These are phyloP conservation scores for Ophidiomyces ophidiicola DNA, from an alignment of 2,329 filamentous ascomycete species.

Conservation along the genomic window DNA sequence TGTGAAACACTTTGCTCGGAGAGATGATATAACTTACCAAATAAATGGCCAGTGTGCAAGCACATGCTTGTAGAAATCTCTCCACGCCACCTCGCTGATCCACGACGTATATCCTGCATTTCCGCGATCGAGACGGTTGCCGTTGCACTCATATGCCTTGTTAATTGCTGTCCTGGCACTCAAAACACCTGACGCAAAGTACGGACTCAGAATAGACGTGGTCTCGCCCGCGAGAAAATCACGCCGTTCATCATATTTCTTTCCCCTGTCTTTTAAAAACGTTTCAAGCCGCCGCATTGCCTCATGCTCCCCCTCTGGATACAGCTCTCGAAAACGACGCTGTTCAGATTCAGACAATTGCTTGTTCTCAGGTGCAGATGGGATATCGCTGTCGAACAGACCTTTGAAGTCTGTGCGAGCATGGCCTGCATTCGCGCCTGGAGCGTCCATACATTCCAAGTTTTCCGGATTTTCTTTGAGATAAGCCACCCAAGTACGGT, in stretches of 20 bases:
- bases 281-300: slow-evolving; percentile 50
- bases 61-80: slow-evolving; percentile 81
- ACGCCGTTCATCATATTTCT: slow-evolving; percentile 49
- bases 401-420: slow-evolving; percentile 39
- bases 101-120: slow-evolving; percentile 55
- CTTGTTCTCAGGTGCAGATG: slow-evolving; percentile 52
- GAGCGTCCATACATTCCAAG: slow-evolving; percentile 49
- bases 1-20: neutral
- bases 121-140: slow-evolving; percentile 51
- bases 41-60: slow-evolving; percentile 70
- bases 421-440: slow-evolving; percentile 42
- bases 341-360: slow-evolving; percentile 47
- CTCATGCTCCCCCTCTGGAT: slow-evolving; percentile 66
- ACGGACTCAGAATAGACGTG: slow-evolving; percentile 60
- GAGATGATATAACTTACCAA: slow-evolving; percentile 23
- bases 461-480: slow-evolving; percentile 58
- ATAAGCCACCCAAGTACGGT: slow-evolving; percentile 59
- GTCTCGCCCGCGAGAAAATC: slow-evolving; percentile 52
- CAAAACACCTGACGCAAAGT: slow-evolving; percentile 57
- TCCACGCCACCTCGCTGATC: slow-evolving; percentile 76
- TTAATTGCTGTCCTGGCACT: slow-evolving; percentile 55
- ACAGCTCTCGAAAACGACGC: slow-evolving; percentile 46
- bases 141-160: slow-evolving; percentile 51
- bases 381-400: slow-evolving; percentile 51
- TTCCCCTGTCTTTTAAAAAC: slow-evolving; percentile 55